Base-by-base conservation (phyloP, 2,329 filamentous ascomycete genomes). In the Aspergillus jensenii region DNA sequence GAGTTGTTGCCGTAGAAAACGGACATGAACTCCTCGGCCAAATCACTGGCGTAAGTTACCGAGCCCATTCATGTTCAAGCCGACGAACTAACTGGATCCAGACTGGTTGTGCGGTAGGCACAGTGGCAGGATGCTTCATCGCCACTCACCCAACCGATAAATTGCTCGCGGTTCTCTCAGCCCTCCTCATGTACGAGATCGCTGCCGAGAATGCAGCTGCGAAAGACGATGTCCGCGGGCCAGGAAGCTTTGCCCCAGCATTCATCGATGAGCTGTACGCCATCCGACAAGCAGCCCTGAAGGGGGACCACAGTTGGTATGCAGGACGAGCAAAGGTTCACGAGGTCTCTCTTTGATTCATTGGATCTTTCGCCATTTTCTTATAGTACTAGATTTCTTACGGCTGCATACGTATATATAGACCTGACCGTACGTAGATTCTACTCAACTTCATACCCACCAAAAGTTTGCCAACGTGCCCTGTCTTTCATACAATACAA, bases 21-120 rank as follows among this genome's bases (percentile, higher is more conserved):
- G 93, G 93, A 1, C 88, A 96, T 72, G 79, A 82, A 63, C 81
- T 70, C 31, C 73, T 80, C 0, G 73, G 76, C n/a, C 73, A 75
- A 59, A 73, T 79, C 17, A 79, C 77, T 2, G 77, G 77, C n/a
- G 74, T 77, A 72, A 40, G 73, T 64, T 23, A 14, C 3, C 9
- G 25, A 14, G 33, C 9, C 15, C 31, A 25, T 39, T 11, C 31
- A 45, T 23, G n/a, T 11, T 15, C 19, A 15, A 9, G 33, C 45
- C 5, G 41, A 41, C 55, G 35, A 59, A 37, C 46, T 45, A 17
- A 23, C 15, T 3, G 12, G 6, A 39, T 35, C 11, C 25, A 79
- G 77, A 90, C 87, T 40, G 93, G 93, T 0, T 98, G 93, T 73
- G 89, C 90, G 5, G 81, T 97, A 6, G 93, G 93, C 1, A 95